Conservation (phyloP, 2,329 filamentous ascomycete genomes). For the Apiospora kogelbergensis region DNA sequence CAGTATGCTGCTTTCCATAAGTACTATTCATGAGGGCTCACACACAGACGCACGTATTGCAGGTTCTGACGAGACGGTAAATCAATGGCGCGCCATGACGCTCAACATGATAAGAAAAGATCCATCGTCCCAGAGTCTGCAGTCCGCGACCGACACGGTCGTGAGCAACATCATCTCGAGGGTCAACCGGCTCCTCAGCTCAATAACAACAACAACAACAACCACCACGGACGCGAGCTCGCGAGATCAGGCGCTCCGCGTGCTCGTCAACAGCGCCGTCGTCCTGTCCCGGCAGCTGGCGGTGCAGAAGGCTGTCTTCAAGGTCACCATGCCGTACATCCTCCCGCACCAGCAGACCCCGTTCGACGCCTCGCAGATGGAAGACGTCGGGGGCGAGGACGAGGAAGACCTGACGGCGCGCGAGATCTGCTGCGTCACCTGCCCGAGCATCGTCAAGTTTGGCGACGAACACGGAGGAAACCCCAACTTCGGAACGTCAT, state of each 20-base stretch:
- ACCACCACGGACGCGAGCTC: slow-evolving; percentile 37
- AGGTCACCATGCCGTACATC: slow-evolving; percentile 54
- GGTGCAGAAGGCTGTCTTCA: slow-evolving; percentile 59
- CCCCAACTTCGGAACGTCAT: slow-evolving; percentile 62
- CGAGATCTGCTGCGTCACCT: slow-evolving; percentile 62
- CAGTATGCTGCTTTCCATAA: no score
- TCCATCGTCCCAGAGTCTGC: slow-evolving; percentile 41
- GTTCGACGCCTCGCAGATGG: slow-evolving; percentile 63
- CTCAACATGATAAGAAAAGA: slow-evolving; percentile 59
- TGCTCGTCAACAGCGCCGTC: slow-evolving; percentile 52
- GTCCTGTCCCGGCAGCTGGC: slow-evolving; percentile 56
- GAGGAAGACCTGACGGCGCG: slow-evolving; percentile 53
- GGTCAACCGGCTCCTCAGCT: slow-evolving; percentile 49
- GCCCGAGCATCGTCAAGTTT: slow-evolving; percentile 63
- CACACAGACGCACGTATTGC: slow-evolving; percentile 20
- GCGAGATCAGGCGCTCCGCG: slow-evolving; percentile 53
- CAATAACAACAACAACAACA: slow-evolving; percentile 34
- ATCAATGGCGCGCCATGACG: slow-evolving; percentile 67
- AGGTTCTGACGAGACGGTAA: slow-evolving; percentile 53
- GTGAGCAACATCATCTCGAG: slow-evolving; percentile 44
- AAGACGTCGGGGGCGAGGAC: slow-evolving; percentile 64
- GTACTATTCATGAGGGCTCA: background rate
- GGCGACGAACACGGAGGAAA: slow-evolving; percentile 65
- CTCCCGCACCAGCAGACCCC: slow-evolving; percentile 51
- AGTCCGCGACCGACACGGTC: slow-evolving; percentile 43